A percentile compares a stretch with the other conserved stretches of the same genome.
Conservation (phyloP, 257 asterid species). For the Plantago elongata region DNA sequence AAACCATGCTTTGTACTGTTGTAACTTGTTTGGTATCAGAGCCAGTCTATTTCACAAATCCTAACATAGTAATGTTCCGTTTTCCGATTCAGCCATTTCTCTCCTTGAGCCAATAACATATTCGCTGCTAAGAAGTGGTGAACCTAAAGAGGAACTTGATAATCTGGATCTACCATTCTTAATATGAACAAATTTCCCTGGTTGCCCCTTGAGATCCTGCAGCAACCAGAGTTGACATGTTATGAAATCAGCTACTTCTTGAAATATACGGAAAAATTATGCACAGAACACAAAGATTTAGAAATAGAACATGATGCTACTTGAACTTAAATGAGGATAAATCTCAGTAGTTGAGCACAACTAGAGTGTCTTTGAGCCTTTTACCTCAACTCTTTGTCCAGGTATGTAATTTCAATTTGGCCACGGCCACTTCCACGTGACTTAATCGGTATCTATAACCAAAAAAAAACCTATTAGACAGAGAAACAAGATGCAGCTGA, state of each 20-base stretch:
- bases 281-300: neutral
- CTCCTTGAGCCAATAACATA: no score
- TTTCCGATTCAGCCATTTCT: no score
- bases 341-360: neutral
- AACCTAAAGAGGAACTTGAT: slow-evolving; percentile 43
- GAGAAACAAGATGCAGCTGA: neutral
- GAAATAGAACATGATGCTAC: neutral
- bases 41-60: no score
- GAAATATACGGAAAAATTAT: neutral
- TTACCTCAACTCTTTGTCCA: slow-evolving; percentile 60
- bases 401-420: slow-evolving; percentile 57
- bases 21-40: no score
- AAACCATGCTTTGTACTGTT: no score
- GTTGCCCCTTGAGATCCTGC: slow-evolving; percentile 67
- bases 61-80: no score
- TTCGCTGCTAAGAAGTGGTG: neutral
- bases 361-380: neutral
- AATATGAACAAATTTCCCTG: slow-evolving; percentile 55
- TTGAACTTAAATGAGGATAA: neutral
- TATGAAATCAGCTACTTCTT: neutral
- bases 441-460: slow-evolving; percentile 44
- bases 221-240: neutral
- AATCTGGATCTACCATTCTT: slow-evolving; percentile 58
- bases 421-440: slow-evolving; percentile 71
- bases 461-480: slow-evolving; percentile 7